Percentiles rank a stretch among this genome's conserved stretches.
These are phyloP conservation scores for Blastocystis sp. DNA, from an alignment of 352 stramenopile genomes.

Conservation along the genomic window DNA sequence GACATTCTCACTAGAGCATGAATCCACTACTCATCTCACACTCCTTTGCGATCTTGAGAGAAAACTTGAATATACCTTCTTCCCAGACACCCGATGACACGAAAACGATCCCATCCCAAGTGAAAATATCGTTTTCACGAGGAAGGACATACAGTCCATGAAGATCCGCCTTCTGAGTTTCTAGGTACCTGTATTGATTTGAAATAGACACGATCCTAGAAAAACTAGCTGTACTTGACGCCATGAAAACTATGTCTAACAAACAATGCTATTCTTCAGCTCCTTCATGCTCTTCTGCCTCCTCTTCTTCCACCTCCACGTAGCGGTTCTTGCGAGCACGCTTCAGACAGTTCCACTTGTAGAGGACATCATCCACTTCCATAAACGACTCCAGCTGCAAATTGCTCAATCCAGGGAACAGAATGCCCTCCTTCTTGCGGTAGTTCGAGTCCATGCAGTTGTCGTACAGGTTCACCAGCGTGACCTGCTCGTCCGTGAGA, in stretches of 20 bases:
- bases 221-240: neutral
- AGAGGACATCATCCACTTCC: constrained; percentile 14
- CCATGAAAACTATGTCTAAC: neutral
- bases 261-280: neutral
- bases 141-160: constrained; percentile 21
- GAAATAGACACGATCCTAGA: neutral
- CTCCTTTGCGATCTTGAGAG: neutral
- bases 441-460: constrained; percentile 54
- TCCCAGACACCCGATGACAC: neutral
- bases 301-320: constrained; percentile 36
- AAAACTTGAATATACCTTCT: constrained; percentile 51
- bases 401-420: constrained; percentile 47
- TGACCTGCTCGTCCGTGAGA: constrained; percentile 53
- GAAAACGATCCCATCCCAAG: constrained; percentile 24
- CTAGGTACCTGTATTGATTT: constrained; percentile 26
- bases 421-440: constrained; percentile 17
- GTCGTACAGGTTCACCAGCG: constrained; percentile 41
- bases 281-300: neutral
- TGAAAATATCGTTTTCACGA: constrained; percentile 35
- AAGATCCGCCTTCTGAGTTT: neutral
- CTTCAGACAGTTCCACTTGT: constrained; percentile 50
- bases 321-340: constrained; percentile 49
- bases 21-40: neutral
- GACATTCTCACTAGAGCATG: neutral
- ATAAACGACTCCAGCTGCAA: constrained; percentile 22